Evolutionary conservation across 352 stramenopile genomes (phyloP).

Genomic region (Globisporangium spiculum): DNA sequence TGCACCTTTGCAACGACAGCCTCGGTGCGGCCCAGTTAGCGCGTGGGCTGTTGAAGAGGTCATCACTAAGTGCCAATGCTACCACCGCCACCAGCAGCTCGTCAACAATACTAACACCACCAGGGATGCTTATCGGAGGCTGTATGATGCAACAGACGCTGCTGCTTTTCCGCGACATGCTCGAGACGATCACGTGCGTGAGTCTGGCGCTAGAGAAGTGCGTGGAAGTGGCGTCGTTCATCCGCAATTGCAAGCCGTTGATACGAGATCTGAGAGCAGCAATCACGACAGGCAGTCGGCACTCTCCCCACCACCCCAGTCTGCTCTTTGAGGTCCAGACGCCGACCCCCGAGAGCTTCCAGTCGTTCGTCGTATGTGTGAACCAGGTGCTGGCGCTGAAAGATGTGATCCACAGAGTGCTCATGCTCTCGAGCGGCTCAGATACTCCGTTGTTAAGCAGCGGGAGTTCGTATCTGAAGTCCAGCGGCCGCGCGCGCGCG

Average conservation of each 20-base stretch:
- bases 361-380: constrained; percentile 22
- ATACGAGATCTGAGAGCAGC: not conserved
- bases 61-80: not conserved
- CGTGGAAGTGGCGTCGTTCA: constrained; percentile 19
- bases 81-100: not conserved
- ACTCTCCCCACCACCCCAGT: not conserved
- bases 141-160: constrained; percentile 38
- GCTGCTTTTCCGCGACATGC: constrained; percentile 20
- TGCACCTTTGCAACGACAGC: constrained; percentile 37
- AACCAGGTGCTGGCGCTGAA: constrained; percentile 19
- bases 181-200: constrained; percentile 24
- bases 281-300: not conserved
- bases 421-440: not conserved
- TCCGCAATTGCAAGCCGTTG: constrained; percentile 8
- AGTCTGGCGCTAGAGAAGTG: constrained; percentile 18
- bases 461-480: not conserved
- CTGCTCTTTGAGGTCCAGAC: not conserved
- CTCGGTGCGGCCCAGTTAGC: constrained; percentile 10
- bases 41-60: constrained; percentile 7
- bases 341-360: constrained; percentile 15
- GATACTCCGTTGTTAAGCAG: not conserved
- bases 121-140: constrained; percentile 9
- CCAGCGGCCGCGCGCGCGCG: not conserved
- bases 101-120: not conserved
- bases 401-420: constrained; percentile 8